Conservation (phyloP, 768 basidiomycete species). For the Suillus discolor region DNA sequence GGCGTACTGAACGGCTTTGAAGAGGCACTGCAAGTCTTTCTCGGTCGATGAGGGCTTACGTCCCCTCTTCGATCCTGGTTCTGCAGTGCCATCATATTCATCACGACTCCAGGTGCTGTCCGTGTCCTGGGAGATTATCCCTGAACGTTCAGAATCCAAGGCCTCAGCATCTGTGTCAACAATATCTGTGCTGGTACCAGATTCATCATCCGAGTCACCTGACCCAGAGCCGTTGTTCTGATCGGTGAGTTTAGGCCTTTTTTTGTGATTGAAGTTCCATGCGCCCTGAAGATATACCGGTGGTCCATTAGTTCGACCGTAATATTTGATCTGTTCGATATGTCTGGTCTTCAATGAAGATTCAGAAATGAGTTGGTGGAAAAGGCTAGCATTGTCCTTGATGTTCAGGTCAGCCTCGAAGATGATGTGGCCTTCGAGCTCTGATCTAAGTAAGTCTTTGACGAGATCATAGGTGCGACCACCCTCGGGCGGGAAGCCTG, state of each 20-base stretch:
- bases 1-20: not conserved
- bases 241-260: not conserved
- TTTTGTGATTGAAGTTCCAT: not conserved
- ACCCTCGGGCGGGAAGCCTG: not conserved
- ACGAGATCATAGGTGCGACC: not conserved
- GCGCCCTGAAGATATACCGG: not conserved
- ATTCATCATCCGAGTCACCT: not conserved
- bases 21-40: not conserved
- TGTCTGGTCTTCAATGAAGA: not conserved
- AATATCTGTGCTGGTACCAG: not conserved
- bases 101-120: not conserved
- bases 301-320: not conserved
- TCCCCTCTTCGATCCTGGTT: not conserved
- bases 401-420: not conserved
- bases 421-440: not conserved
- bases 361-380: not conserved
- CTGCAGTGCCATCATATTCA: not conserved
- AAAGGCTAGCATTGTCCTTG: not conserved
- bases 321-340: not conserved
- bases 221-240: not conserved
- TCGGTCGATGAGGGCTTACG: not conserved
- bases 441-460: not conserved
- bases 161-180: not conserved
- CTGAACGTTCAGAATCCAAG: not conserved
- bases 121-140: not conserved